Conservation (phyloP, 2,329 filamentous ascomycete species). For the Dactylellina haptotyla region DNA sequence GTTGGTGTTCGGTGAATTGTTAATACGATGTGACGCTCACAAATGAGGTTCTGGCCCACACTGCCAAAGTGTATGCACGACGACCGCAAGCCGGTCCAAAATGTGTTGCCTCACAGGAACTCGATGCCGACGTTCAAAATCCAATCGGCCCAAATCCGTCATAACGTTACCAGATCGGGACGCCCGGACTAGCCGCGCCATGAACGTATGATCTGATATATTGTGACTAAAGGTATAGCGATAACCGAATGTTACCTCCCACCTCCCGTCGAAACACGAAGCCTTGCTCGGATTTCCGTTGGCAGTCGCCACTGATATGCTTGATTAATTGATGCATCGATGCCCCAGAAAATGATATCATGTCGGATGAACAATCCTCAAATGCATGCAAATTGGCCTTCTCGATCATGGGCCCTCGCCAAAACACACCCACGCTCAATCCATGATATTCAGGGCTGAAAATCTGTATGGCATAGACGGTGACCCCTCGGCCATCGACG, state of each 20-base stretch:
- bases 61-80: neutral
- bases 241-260: neutral
- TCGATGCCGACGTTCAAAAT: no score
- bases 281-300: neutral
- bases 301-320: neutral
- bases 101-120: no score
- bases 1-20: no score
- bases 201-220: neutral
- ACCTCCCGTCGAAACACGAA: constrained; percentile 30
- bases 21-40: neutral
- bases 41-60: neutral
- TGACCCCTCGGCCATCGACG: no score
- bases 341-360: neutral
- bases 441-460: neutral
- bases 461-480: no score
- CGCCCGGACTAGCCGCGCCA: no score
- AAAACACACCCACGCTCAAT: constrained; percentile 1
- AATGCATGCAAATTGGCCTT: neutral
- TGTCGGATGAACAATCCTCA: neutral
- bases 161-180: no score
- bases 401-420: constrained; percentile 4
- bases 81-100: no score
- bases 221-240: neutral
- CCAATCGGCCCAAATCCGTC: neutral
- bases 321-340: no score